phyloP scores from a whole-genome alignment of 2,329 filamentous ascomycete genomes.

The Chrysoporthe cubensis region DNA sequence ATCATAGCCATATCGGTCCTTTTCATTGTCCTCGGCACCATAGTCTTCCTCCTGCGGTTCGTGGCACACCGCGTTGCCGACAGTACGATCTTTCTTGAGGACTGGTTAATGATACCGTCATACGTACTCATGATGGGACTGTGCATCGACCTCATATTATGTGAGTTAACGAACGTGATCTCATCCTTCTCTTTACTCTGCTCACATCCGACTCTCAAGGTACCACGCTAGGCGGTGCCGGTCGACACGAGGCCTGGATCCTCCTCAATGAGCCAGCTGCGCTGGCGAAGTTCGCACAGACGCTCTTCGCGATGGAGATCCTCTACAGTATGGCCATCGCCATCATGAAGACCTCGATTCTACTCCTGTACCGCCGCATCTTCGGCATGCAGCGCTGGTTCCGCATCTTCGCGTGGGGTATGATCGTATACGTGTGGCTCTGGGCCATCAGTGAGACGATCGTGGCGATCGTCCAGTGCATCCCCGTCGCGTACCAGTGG shows the following conservation, averaged over 20 bases:
- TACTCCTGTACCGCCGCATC: conserved; percentile 14
- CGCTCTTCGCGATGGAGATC: conserved; percentile 12
- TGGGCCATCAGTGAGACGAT: conserved; percentile 14
- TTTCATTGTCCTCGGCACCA: not conserved
- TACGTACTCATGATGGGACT: conserved; percentile 17
- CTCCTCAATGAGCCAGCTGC: not conserved
- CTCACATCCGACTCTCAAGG: not conserved
- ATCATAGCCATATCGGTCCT: conserved; percentile 1
- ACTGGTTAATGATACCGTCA: conserved; percentile 19
- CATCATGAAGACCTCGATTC: conserved; percentile 9
- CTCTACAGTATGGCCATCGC: conserved; percentile 12
- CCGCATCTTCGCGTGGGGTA: not conserved
- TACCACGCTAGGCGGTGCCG: not conserved
- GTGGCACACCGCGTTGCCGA: conserved; percentile 7
- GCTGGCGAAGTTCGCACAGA: conserved; percentile 3
- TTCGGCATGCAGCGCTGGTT: conserved; percentile 10
- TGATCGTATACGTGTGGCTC: conserved; percentile 12
- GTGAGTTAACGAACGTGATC: not conserved
- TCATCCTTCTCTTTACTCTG: not conserved
- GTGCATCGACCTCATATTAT: conserved; percentile 8
- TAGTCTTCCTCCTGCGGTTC: conserved; percentile 5
- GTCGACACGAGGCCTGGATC: conserved; percentile 10
- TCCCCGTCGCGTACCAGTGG: conserved; percentile 8
- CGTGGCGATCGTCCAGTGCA: conserved; percentile 13
- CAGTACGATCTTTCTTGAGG: conserved; percentile 2